A percentile compares a stretch with the other conserved stretches of the same genome.
phyloP scores from a whole-genome alignment of 139 green algal genomes.

The Yamagishiella unicocca region DNA sequence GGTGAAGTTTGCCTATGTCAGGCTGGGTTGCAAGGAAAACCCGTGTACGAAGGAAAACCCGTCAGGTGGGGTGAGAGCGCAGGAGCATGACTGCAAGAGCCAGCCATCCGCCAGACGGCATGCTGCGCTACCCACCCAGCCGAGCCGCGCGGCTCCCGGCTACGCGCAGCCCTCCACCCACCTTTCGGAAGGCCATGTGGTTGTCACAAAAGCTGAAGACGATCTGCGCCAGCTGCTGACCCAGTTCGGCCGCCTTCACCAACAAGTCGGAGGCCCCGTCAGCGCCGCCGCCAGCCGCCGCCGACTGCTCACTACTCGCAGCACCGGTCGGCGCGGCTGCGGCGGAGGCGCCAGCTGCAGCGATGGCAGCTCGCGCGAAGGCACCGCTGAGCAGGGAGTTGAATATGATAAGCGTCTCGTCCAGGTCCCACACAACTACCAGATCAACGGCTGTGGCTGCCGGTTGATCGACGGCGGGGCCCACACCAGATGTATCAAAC shows the following conservation, averaged over 20 bases:
- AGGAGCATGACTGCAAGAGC: too few relatives aligned
- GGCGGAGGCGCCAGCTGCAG: not conserved
- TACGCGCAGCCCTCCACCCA: too few relatives aligned
- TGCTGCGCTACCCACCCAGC: too few relatives aligned
- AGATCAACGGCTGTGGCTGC: not conserved
- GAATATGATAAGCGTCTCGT: slow-evolving; percentile 48
- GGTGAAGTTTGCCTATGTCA: too few relatives aligned
- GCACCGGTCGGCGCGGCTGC: not conserved
- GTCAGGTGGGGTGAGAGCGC: too few relatives aligned
- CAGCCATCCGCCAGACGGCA: too few relatives aligned
- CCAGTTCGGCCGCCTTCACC: not conserved
- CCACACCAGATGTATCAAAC: too few relatives aligned
- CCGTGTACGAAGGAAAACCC: too few relatives aligned
- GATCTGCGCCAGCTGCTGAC: not conserved
- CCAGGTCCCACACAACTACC: slow-evolving; percentile 44
- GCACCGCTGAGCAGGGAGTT: slow-evolving; percentile 36
- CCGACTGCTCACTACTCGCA: not conserved
- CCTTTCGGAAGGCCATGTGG: slow-evolving; percentile 22
- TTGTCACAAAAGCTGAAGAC: slow-evolving; percentile 29
- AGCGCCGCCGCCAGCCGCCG: not conserved
- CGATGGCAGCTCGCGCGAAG: not conserved
- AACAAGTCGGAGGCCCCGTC: not conserved
- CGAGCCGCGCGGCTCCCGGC: too few relatives aligned
- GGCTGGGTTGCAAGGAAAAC: not conserved
- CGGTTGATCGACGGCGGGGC: too few relatives aligned